Evolutionary conservation across 2,329 filamentous ascomycete genomes (phyloP).

Genomic region (Calonectria hawksworthii): DNA sequence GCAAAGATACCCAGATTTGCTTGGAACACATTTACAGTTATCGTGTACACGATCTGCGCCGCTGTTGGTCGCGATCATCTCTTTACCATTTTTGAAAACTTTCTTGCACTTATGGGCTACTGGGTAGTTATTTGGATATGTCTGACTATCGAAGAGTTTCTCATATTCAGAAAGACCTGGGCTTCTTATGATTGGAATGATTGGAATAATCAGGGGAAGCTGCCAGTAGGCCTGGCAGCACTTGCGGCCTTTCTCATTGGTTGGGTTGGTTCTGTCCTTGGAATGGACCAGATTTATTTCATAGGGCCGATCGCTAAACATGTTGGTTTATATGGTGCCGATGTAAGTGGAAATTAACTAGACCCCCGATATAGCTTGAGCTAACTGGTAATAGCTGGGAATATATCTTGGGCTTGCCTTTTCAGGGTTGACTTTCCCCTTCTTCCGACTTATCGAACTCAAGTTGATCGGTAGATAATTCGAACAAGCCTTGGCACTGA

Average conservation of each 20-base stretch:
- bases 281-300: constrained; percentile 1
- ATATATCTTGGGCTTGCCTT: background rate
- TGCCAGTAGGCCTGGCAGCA: background rate
- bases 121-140: background rate
- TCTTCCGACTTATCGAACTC: background rate
- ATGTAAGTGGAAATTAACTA: background rate
- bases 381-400: background rate
- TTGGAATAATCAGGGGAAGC: background rate
- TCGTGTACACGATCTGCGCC: background rate
- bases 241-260: background rate
- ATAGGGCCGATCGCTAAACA: background rate
- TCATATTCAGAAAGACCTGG: background rate
- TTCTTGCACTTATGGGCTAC: background rate
- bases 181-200: background rate
- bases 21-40: background rate
- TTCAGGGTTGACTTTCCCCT: background rate
- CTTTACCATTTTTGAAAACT: background rate
- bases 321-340: background rate
- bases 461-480: background rate
- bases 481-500: no score
- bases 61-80: background rate
- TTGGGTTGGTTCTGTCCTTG: background rate
- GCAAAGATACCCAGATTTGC: background rate
- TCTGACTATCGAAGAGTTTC: background rate
- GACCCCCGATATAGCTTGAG: background rate